Conservation (phyloP, 345 rosid species). For the Salix koriyanagi region DNA sequence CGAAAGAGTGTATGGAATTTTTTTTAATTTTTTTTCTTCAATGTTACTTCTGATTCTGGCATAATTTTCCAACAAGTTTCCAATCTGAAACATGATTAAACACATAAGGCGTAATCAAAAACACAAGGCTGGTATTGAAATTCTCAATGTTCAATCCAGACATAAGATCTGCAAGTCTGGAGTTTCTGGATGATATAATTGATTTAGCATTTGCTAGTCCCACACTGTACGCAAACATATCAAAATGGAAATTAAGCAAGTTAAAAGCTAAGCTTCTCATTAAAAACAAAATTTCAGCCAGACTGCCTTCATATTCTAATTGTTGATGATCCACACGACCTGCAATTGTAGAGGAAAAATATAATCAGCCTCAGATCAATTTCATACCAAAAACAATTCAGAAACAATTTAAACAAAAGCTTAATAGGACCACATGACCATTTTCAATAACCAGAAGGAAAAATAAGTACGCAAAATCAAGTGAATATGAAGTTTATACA, state of each 20-base stretch:
- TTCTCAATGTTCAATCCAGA: no score
- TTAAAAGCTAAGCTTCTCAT: constrained; percentile 7
- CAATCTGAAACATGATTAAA: no score
- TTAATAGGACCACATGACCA: not conserved
- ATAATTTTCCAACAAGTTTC: no score
- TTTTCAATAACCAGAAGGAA: not conserved
- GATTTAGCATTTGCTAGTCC: not conserved
- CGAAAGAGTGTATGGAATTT: no score
- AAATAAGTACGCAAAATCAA: not conserved
- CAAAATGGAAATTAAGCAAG: not conserved
- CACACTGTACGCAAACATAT: not conserved
- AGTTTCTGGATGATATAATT: no score
- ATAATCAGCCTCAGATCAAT: not conserved
- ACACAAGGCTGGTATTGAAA: no score
- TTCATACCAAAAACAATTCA: not conserved
- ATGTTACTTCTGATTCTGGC: no score
- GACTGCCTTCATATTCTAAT: not conserved
- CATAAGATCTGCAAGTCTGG: no score
- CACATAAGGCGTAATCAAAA: no score
- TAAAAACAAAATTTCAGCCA: not conserved
- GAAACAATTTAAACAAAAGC: not conserved
- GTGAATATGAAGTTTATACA: not conserved
- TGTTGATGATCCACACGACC: not conserved
- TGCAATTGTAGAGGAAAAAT: not conserved
- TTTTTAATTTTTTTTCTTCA: no score